Evolutionary conservation across 2,329 filamentous ascomycete species (phyloP).

Genomic region (Thermothelomyces thermophilus): DNA sequence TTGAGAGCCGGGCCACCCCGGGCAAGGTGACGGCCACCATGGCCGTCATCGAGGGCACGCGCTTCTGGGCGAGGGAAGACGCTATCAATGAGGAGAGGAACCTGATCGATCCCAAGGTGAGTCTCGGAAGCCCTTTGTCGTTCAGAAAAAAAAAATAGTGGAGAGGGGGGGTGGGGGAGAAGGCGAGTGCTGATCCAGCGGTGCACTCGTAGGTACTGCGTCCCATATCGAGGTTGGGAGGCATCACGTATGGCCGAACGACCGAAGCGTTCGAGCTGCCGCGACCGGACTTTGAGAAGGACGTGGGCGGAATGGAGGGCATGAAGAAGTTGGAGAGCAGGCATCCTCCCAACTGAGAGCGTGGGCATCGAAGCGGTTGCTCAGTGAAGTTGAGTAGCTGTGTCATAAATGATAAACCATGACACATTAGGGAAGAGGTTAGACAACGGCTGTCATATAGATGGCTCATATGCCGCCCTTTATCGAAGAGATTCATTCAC

Average conservation of each 20-base stretch:
- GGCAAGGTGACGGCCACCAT: slow-evolving; percentile 71
- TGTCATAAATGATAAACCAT: neutral
- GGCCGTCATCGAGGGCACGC: slow-evolving; percentile 72
- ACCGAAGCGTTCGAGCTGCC: slow-evolving; percentile 54
- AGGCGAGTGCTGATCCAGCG: no score
- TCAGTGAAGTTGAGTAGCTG: neutral
- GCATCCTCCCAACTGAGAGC: slow-evolving; percentile 15
- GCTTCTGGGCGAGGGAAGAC: slow-evolving; percentile 87
- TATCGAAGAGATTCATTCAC: no score
- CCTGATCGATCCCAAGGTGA: slow-evolving; percentile 63
- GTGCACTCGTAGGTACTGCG: slow-evolving; percentile 55
- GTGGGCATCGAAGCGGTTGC: no score
- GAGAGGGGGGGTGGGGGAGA: no score
- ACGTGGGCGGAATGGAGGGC: slow-evolving; percentile 47
- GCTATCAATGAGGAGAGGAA: slow-evolving; percentile 73
- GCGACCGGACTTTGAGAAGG: slow-evolving; percentile 45
- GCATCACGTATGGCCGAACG: slow-evolving; percentile 72
- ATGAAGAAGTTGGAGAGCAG: slow-evolving; percentile 47
- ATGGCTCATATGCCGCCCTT: no score
- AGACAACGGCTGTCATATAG: slow-evolving; percentile 3
- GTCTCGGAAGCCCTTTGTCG: no score
- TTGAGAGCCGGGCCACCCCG: slow-evolving; percentile 62
- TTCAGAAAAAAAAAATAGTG: no score
- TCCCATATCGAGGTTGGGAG: slow-evolving; percentile 73
- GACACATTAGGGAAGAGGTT: neutral